Evolutionary conservation across 805 yeast species (phyloP).

Genomic region (Cyberlindnera americana): DNA sequence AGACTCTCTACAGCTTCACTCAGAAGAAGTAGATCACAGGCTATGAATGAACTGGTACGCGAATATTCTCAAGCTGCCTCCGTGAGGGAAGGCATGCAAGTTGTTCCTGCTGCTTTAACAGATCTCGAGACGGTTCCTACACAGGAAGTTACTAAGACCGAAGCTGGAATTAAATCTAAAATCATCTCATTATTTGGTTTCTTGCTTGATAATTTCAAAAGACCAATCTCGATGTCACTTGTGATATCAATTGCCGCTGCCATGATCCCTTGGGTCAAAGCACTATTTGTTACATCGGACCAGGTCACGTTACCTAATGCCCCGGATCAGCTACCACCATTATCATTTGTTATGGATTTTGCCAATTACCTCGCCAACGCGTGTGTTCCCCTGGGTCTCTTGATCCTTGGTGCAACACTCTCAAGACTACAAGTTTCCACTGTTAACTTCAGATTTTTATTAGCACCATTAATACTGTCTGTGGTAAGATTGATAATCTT

Average conservation of each 20-base stretch:
- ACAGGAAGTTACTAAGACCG: not conserved
- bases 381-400: constrained; percentile 83
- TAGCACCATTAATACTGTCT: constrained; percentile 56
- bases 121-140: constrained; percentile 17
- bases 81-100: constrained; percentile 15
- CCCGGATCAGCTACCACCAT: constrained; percentile 83
- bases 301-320: constrained; percentile 56
- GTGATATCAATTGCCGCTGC: constrained; percentile 62
- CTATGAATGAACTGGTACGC: constrained; percentile 42
- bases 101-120: constrained; percentile 21
- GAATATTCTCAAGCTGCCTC: constrained; percentile 37
- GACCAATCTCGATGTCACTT: constrained; percentile 74
- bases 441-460: constrained; percentile 31
- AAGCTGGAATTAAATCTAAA: too few species aligned
- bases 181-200: constrained; percentile 22
- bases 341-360: constrained; percentile 82
- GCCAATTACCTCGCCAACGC: constrained; percentile 80
- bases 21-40: constrained; percentile 29
- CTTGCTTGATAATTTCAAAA: constrained; percentile 49
- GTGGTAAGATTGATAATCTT: constrained; percentile 59
- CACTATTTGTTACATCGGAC: constrained; percentile 54
- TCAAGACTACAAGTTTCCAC: constrained; percentile 63
- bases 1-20: constrained; percentile 11
- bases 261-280: constrained; percentile 86
- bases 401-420: constrained; percentile 84